Evolutionary conservation across 2,329 filamentous ascomycete genomes (phyloP), one percentile per base, ranked within the genome.

Genomic region (Corynespora cassiicola): DNA sequence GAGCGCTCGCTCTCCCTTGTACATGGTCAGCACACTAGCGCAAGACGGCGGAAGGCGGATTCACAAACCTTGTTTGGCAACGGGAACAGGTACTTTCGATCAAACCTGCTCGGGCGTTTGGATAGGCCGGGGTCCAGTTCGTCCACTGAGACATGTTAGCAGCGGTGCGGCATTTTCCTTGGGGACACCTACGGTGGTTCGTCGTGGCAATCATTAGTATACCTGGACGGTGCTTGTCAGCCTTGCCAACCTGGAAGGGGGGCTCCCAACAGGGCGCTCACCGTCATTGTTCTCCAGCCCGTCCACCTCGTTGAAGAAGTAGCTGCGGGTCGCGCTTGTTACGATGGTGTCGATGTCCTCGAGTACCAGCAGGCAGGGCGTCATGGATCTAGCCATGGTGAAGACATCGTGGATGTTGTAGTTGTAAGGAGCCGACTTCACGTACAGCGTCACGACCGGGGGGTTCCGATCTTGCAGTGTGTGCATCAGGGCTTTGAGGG

Each of bases 1-100:
- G 28, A 73, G 71, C 8, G 74, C 65, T 30, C 84, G 72, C 66
- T 86, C 77, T 9, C 74, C 69, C 37, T 73, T 42, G 40, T 72
- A 2, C 7, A n/a, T 9, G 16, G 16, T 50, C 23, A 50, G 41
- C 26, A 18, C n/a, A n/a, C n/a, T n/a, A n/a, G n/a, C n/a, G 12
- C 7, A 20, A 23, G 22, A 32, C 10, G 17, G 18, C 7, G 9
- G 9, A 15, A 11, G 7, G 16, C 9, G 7, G 21, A 14, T n/a
- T 6, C 7, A 21, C 43, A 11, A 29, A 49, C 50, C 40, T 47
- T 60, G 37, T 53, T 66, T 0, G 83, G 83, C 39, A 82, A 73
- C 2, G 80, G 78, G 60, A 87, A 87, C 35, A 79, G 68, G 56
- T 85, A 86, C 54, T 86, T 86, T 31, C 84, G 69, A 55, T 87